Evolutionary conservation across 202 grass and related monocot species (phyloP), one percentile per base, ranked within the genome.

Genomic region (Saccharum hybrid): DNA sequence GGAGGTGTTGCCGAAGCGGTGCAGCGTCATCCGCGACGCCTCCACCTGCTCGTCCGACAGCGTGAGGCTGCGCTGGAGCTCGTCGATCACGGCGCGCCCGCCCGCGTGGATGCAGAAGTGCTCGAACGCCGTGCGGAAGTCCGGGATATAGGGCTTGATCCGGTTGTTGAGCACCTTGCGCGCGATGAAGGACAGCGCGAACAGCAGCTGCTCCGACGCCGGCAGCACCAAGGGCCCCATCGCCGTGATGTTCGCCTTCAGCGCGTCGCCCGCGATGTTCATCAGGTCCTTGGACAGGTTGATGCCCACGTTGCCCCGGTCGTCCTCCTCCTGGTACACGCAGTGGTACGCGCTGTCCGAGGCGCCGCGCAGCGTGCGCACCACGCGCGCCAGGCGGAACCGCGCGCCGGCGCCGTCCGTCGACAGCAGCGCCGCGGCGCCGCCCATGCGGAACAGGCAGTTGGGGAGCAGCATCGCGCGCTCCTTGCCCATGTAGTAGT

Each of bases 81-180:
- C 92, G 85, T 97, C 94, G 79, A 97, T 97, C 8, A 97, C 94
- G 1, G 94, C 94, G 0, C 94, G 68, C 0, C 94, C 94, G 5
- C 94, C 91, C 0, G 94, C 94, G 82, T 97, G 94, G 79, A 97
- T 92, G 94, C 94, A 97, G 75, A 97, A 97, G 87, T 97, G 94
- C 68, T 97, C 94, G 78, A 97, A 97, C 59, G 94, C 94, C 66
- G 82, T 72, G 22, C 83, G 63, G 88, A 95, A 95, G 80, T 95
- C 94, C 2, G 93, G 93, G 74, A 96, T 91, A 84, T 96, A 96
- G 0, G 94, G 94, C 84, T 34, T 91, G 51, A 92, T 68, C 37
- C 87, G 81, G 2, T 54, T 15, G 83, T 40, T 87, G 40, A 90
- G 85, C 74, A 89, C 88, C 80, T 45, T 90, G 4, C 94, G 86